phyloP scores from a whole-genome alignment of 371 early-diverging fungal genomes.

The Lichtheimia ornata region DNA sequence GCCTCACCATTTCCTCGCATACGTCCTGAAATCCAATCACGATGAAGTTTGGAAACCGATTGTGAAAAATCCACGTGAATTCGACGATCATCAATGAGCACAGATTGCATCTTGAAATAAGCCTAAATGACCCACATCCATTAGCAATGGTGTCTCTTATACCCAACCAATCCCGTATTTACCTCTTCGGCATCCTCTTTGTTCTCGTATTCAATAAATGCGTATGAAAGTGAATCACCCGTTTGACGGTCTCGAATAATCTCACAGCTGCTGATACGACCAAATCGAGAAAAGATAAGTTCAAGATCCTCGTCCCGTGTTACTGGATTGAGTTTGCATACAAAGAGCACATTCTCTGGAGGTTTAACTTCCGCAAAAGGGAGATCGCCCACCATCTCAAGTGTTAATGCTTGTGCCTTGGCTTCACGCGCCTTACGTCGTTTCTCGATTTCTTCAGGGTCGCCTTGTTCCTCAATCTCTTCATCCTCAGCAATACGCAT shows the following conservation, averaged over 20 bases:
- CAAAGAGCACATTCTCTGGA: constrained; percentile 96
- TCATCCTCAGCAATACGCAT: constrained; percentile 87
- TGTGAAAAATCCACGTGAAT: constrained; percentile 98
- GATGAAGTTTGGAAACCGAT: constrained; percentile 86
- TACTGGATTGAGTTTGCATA: constrained; percentile 93
- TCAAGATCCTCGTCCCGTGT: constrained; percentile 93
- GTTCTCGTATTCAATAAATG: constrained; percentile 94
- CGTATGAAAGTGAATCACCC: constrained; percentile 87
- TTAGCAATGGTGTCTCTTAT: too few relatives aligned
- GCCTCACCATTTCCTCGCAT: constrained; percentile 41
- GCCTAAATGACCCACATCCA: constrained; percentile 38
- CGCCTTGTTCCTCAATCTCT: constrained; percentile 67
- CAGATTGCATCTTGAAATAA: constrained; percentile 90
- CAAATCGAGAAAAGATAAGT: constrained; percentile 93
- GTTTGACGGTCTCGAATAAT: constrained; percentile 88
- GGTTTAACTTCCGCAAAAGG: constrained; percentile 97
- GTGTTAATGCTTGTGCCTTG: constrained; percentile 85
- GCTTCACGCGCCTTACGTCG: constrained; percentile 76
- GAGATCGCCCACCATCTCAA: constrained; percentile 98
- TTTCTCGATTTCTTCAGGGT: constrained; percentile 74
- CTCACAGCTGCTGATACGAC: constrained; percentile 87
- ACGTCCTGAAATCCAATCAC: constrained; percentile 66
- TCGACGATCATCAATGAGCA: constrained; percentile 94
- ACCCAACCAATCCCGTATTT: constrained; percentile 1
- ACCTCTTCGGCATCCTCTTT: constrained; percentile 87